Conservation (phyloP, 352 stramenopile genomes). For the Globisporangium okanoganense region DNA sequence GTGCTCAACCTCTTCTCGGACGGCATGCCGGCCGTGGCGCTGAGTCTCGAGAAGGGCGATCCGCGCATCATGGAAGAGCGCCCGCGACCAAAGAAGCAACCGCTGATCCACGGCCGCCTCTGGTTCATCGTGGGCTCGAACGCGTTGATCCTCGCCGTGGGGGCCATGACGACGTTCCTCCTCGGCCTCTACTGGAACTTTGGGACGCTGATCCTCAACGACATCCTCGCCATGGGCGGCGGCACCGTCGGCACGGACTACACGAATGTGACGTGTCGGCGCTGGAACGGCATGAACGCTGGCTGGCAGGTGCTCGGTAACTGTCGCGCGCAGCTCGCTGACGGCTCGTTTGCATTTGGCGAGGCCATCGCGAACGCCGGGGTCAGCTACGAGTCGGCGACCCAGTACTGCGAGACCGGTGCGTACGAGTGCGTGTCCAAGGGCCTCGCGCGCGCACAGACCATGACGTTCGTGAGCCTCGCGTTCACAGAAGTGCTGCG, state of each 20-base stretch:
- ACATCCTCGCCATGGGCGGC: constrained; percentile 51
- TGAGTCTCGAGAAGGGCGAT: constrained; percentile 73
- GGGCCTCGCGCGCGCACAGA: constrained; percentile 59
- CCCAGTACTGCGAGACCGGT: constrained; percentile 47
- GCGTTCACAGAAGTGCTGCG: constrained; percentile 73
- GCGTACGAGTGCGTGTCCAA: constrained; percentile 59
- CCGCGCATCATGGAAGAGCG: constrained; percentile 61
- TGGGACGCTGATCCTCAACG: constrained; percentile 33
- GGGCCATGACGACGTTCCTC: constrained; percentile 45
- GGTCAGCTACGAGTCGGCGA: constrained; percentile 41
- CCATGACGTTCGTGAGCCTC: constrained; percentile 69
- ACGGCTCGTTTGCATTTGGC: constrained; percentile 55
- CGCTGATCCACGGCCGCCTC: constrained; percentile 53
- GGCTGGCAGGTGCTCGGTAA: constrained; percentile 61
- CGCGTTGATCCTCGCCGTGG: constrained; percentile 40
- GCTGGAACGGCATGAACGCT: constrained; percentile 42
- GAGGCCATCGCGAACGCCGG: constrained; percentile 35
- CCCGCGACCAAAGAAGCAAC: constrained; percentile 50
- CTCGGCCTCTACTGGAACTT: constrained; percentile 78
- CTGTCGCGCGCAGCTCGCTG: constrained; percentile 30
- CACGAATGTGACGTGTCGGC: constrained; percentile 47
- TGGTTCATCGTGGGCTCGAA: constrained; percentile 65
- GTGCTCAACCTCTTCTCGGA: constrained; percentile 99
- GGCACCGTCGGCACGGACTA: constrained; percentile 41
- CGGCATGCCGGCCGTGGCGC: constrained; percentile 65